Base-by-base conservation (phyloP, 108 stramenopile genomes). In the Pseudonitzschia multiseries region DNA sequence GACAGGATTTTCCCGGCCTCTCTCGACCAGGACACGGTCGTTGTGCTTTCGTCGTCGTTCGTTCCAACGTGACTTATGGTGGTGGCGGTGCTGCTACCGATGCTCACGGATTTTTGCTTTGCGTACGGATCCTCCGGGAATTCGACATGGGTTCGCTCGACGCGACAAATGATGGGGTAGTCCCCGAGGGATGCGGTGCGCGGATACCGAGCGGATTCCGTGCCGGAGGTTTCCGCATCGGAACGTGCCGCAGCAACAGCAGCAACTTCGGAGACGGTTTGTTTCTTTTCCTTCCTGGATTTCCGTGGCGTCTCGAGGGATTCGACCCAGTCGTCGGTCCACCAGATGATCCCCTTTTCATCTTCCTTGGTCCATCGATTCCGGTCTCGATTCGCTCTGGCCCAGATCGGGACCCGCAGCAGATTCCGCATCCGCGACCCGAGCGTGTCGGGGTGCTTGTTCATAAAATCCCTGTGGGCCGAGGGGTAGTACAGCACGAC, bases 131-230 rank as follows among this genome's bases (percentile, higher is more conserved):
- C 84, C 4, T 59, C 78, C 4, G 87, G 87, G 52, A 87, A 87
- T 70, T 87, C 87, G 14, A 79, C 76, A 59, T 80, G 72, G 14
- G 82, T 81, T 20, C 50, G 40, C 40, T 84, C 81, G 26, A 87
- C 84, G 17, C 76, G 73, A 72, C 87, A 87, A 26, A 87, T 22
- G 10, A 87, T 74, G n/a, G 84, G 84, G 71, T 80, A 85, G 15
- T 61, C 41, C 42, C 71, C 78, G 0, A 71, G 31, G 13, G 17
- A 41, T 17, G 36, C 18, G 14, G 36, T 41, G 10, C 22, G 33
- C 9, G 32, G 13, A 36, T 36, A 6, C 4, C 6, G 36, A 36
- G 36, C 36, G 36, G 36, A 5, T 36, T 6, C 36, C 36, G 36
- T 36, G 36, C 2, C 36, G 36, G 36, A 6, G 36, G 2, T 6